Conservation (phyloP, 768 basidiomycete species). For the Lepiota venenata region DNA sequence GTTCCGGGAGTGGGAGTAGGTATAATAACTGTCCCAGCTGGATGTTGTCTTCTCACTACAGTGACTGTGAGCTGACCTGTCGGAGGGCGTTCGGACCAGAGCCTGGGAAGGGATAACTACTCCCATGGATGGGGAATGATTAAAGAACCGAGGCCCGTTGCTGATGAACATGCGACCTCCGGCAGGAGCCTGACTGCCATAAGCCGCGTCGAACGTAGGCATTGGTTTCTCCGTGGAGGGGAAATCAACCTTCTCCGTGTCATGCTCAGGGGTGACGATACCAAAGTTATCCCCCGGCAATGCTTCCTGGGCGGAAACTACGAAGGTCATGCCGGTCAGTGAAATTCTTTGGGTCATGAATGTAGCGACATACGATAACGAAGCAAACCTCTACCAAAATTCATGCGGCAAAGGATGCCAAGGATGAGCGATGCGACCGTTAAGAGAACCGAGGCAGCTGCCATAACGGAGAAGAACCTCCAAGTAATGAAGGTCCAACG, state of each 20-base stretch:
- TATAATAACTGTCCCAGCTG: slow-evolving; percentile 35
- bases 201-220: slow-evolving; percentile 49
- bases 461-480: slow-evolving; percentile 70
- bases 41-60: slow-evolving; percentile 35
- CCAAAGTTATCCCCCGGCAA: slow-evolving; percentile 31
- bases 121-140: slow-evolving; percentile 26
- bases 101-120: slow-evolving; percentile 28
- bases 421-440: slow-evolving; percentile 52
- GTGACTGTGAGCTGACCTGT: slow-evolving; percentile 26
- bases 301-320: slow-evolving; percentile 56
- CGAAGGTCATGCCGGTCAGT: slow-evolving; percentile 11
- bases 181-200: slow-evolving; percentile 26
- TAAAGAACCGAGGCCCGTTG: slow-evolving; percentile 47
- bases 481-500: slow-evolving; percentile 74
- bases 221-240: slow-evolving; percentile 49
- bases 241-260: slow-evolving; percentile 61
- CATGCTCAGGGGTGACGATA: slow-evolving; percentile 22
- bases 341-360: not conserved
- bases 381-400: slow-evolving; percentile 75
- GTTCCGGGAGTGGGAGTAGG: slow-evolving; percentile 24
- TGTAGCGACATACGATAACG: slow-evolving; percentile 53
- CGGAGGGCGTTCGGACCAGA: slow-evolving; percentile 31
- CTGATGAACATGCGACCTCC: slow-evolving; percentile 21
- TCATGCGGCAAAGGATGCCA: slow-evolving; percentile 64
- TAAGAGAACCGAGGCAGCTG: slow-evolving; percentile 53